phyloP scores from a whole-genome alignment of 2,329 filamentous ascomycete genomes.

The Onygenales sp. region DNA sequence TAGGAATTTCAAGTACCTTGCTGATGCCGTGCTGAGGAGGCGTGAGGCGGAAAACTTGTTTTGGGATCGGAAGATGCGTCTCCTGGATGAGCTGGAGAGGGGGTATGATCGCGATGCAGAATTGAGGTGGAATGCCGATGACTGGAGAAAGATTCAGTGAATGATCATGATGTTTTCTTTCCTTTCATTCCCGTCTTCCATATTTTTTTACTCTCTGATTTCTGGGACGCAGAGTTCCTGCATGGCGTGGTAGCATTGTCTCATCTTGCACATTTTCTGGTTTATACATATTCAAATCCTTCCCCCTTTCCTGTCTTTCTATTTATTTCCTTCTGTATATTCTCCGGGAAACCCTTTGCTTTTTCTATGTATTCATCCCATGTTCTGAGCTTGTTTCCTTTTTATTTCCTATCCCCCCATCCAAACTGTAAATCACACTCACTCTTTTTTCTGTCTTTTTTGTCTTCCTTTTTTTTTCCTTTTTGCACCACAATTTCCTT shows the following conservation, averaged over 20 bases:
- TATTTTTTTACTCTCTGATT: not conserved
- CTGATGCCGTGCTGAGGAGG: conserved; percentile 49
- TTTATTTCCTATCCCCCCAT: too few species aligned
- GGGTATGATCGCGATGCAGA: conserved; percentile 44
- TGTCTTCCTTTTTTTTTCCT: not conserved
- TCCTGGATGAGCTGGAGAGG: conserved; percentile 48
- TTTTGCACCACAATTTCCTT: not conserved
- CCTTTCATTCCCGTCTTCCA: not conserved
- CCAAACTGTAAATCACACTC: too few species aligned
- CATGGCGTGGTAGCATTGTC: too few species aligned
- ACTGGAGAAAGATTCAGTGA: conserved; percentile 44
- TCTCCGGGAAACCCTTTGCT: too few species aligned
- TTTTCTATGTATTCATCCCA: too few species aligned
- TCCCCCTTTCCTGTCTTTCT: too few species aligned
- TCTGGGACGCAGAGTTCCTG: too few species aligned
- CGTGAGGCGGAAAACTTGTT: conserved; percentile 51
- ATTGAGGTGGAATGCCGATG: conserved; percentile 38
- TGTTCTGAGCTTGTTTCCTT: too few species aligned
- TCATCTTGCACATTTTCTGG: too few species aligned
- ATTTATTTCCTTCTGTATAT: too few species aligned
- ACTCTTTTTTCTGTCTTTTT: too few species aligned
- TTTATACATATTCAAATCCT: not conserved
- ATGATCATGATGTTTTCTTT: conserved; percentile 18
- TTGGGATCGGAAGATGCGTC: conserved; percentile 44
- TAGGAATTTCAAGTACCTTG: conserved; percentile 59